phyloP scores from a whole-genome alignment of 2,329 filamentous ascomycete genomes.

The Exophiala oligosperma region DNA sequence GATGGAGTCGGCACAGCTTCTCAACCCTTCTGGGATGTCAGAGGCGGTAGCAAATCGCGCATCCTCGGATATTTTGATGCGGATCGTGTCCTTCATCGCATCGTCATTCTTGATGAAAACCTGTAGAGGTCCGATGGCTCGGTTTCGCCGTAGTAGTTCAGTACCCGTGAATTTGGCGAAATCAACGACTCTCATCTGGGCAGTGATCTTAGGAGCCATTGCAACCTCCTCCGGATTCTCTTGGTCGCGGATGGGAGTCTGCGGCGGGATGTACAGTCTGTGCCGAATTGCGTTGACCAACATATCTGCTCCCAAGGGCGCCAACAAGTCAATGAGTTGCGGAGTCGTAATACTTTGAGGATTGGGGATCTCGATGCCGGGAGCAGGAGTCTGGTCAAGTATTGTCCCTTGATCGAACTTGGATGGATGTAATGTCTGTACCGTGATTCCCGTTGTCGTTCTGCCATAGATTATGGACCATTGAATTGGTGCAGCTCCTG shows the following conservation, averaged over 20 bases:
- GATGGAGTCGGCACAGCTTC: slow-evolving; percentile 10
- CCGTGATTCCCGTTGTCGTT: slow-evolving; percentile 68
- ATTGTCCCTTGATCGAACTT: slow-evolving; percentile 78
- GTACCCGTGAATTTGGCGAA: slow-evolving; percentile 57
- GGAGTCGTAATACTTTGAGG: slow-evolving; percentile 58
- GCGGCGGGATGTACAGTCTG: slow-evolving; percentile 65
- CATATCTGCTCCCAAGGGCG: slow-evolving; percentile 66
- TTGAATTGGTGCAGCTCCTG: slow-evolving; percentile 80
- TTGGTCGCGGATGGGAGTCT: slow-evolving; percentile 38
- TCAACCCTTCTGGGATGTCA: slow-evolving; percentile 16
- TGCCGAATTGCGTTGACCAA: slow-evolving; percentile 65
- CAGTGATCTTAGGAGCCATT: slow-evolving; percentile 73
- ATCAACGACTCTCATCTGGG: slow-evolving; percentile 62
- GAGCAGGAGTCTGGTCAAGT: slow-evolving; percentile 66
- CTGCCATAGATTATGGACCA: slow-evolving; percentile 71
- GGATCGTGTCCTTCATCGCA: not conserved
- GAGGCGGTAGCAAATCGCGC: slow-evolving; percentile 10
- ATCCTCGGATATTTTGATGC: slow-evolving; percentile 19
- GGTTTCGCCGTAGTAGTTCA: slow-evolving; percentile 50
- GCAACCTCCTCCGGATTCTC: slow-evolving; percentile 33
- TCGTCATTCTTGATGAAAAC: not conserved
- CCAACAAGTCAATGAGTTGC: slow-evolving; percentile 57
- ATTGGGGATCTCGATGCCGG: slow-evolving; percentile 54
- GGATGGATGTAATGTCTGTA: slow-evolving; percentile 79
- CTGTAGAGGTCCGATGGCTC: slow-evolving; percentile 21